Base-by-base conservation (phyloP, 2,329 filamentous ascomycete species). In the Penicillium sp. region DNA sequence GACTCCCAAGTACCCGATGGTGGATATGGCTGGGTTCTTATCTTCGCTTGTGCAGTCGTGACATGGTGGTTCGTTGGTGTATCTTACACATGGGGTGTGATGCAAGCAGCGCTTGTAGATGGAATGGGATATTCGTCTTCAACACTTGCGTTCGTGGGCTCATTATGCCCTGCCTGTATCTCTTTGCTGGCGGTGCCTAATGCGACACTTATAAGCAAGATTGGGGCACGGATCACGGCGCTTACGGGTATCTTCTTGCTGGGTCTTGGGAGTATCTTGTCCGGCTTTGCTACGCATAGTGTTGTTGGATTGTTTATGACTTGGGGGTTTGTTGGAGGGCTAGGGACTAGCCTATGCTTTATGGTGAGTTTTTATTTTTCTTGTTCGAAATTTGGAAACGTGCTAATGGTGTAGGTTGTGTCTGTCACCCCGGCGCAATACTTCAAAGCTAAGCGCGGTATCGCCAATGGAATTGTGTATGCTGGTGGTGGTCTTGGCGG, bases 121-220 rank as follows among this genome's bases (percentile, higher is more conserved):
- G 71, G 79, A 10, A 67, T 68, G 24, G 70, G 85, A 1, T 77
- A 77, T 0, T 76, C 77, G 0, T 75, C 83, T 0, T 80, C 80
- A 0, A 84, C 81, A 1, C 73, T 88, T 22, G 80, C 83, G 2
- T 88, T 86, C 59, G 81, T 87, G 3, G 85, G 84, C 2, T 83
- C 80, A 0, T 63, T 87, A 13, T 75, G 77, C 9, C 73, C 80
- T 1, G 78, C 82, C 0, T 76, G 80, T 53, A 79, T 84, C 33
- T 80, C 81, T 0, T 75, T 80, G 1, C 74, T 83, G 51, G 84
- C 81, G 0, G 75, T 86, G 5, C 60, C 81, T 8, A 83, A 82
- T 60, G 79, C 81, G 0, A 75, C 79, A n/a, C 50, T 86, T 7
- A 79, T 85, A 58, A 73, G 78, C 3, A 63, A 67, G 16, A 62